These are phyloP conservation scores for Takakia lepidozioides DNA, from an alignment of 225 moss, liverwort and hornwort species.

Conservation along the genomic window DNA sequence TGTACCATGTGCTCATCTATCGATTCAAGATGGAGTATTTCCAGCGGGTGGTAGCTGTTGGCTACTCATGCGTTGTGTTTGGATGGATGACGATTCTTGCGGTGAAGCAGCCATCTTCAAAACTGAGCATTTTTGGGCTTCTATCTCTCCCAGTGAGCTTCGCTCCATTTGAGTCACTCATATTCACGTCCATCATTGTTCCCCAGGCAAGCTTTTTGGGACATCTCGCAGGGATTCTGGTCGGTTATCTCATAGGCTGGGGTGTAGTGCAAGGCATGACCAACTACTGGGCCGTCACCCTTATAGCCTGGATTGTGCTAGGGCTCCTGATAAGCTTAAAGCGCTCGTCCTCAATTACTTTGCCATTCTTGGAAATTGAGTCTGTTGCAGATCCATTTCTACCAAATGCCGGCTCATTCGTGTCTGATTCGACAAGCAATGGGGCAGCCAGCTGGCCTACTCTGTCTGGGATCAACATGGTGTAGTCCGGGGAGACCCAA, in stretches of 20 bases:
- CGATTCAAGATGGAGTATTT: constrained; percentile 75
- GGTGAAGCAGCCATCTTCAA: constrained; percentile 86
- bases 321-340: constrained; percentile 76
- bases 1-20: constrained; percentile 83
- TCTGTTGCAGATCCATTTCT: constrained; percentile 39
- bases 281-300: constrained; percentile 73
- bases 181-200: constrained; percentile 90
- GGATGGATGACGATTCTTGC: constrained; percentile 99
- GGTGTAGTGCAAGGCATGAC: constrained; percentile 95
- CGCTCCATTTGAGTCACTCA: constrained; percentile 95
- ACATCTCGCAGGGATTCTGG: constrained; percentile 78
- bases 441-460: too few species aligned
- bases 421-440: constrained; percentile 11
- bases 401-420: constrained; percentile 27
- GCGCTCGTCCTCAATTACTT: constrained; percentile 54
- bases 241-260: constrained; percentile 94
- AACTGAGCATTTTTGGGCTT: constrained; percentile 80
- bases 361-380: constrained; percentile 76
- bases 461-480: too few species aligned
- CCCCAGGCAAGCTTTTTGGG: constrained; percentile 94
- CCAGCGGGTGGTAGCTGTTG: constrained; percentile 80
- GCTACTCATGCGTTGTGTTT: constrained; percentile 94
- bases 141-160: constrained; percentile 91
- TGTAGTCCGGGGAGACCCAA: too few species aligned
- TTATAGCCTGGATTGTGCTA: constrained; percentile 59